Evolutionary conservation across 768 basidiomycete species (phyloP), one percentile per base, ranked within the genome.

Genomic region (Lanmaoa pseudosensibilis): DNA sequence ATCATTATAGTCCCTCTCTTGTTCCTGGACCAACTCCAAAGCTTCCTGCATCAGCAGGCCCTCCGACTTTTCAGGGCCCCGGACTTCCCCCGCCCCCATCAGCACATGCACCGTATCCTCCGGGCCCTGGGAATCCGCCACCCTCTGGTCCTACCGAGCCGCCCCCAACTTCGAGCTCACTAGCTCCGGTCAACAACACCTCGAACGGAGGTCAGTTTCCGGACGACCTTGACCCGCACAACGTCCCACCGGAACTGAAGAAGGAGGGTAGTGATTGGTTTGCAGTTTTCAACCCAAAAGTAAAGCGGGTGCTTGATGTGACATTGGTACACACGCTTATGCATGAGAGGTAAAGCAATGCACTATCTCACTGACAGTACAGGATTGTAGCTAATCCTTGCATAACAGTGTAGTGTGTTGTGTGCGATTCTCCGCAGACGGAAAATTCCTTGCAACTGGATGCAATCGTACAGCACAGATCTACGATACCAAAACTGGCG

Each of bases 391-490:
- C 60, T 69, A 11, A 71, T 45, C 44, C 27, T 12, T 43, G 25
- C 46, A 32, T 15, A 23, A 56, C 60, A 88, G 88, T 56, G 88
- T 90, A 23, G 88, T 90, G 10, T 92, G 95, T 65, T 97, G 94
- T 66, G 94, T 97, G 27, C 83, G 90, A 56, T 96, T 97, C 75
- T 96, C 93, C 50, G 90, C 92, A 15, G 94, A 98, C 72, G 93
- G 95, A 27, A 93, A 91, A 71, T 86, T 80, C 58, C 83, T 98
- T 33, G 96, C 96, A 32, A 98, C 96, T 5, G 96, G 96, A 13
- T 98, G 95, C 75, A 98, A 98, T 74, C 82, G 92, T 40, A 92
- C 93, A 0, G 93, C 94, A 19, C 94, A 97, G 72, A 94, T 98
- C 54, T 98, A 91, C 70, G 93, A 98, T 69, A 90, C 89, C 27